A percentile compares a stretch with the other conserved stretches of the same genome.
Evolutionary conservation across 768 basidiomycete genomes (phyloP).

Genomic region (Serendipita vermifera): DNA sequence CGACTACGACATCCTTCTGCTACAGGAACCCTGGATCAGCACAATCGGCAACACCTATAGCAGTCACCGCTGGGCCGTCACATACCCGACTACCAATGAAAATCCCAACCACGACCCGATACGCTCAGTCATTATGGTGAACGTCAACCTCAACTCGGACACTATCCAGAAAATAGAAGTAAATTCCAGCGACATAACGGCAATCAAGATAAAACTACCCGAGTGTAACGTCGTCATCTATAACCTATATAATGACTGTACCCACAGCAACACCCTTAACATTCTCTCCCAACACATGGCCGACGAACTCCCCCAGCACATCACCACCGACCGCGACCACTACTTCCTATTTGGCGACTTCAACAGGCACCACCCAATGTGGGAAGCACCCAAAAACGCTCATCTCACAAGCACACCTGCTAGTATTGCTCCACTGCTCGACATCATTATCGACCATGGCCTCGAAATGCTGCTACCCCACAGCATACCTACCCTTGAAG

Average conservation of each 20-base stretch:
- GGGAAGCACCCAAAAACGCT: neutral
- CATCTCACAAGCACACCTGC: constrained; percentile 5
- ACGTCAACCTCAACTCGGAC: too few relatives aligned
- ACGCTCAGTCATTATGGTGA: too few relatives aligned
- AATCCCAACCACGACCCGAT: too few relatives aligned
- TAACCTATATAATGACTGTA: neutral
- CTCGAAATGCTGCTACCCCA: constrained; percentile 28
- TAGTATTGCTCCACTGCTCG: constrained; percentile 26
- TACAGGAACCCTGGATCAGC: neutral
- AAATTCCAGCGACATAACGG: too few relatives aligned
- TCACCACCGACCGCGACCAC: too few relatives aligned
- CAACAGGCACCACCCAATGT: neutral
- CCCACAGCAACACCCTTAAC: neutral
- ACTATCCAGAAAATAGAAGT: too few relatives aligned
- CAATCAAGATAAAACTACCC: too few relatives aligned
- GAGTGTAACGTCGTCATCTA: neutral
- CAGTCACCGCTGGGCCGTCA: too few relatives aligned
- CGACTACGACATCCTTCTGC: neutral
- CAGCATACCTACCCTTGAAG: constrained; percentile 25
- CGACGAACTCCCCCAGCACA: neutral
- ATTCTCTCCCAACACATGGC: neutral
- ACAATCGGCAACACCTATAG: too few relatives aligned
- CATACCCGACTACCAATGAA: too few relatives aligned
- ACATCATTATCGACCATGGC: constrained; percentile 16
- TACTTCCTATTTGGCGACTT: neutral